Base-by-base conservation (phyloP, 495 filamentous ascomycete genomes). In the Aspergillus asperescens region DNA sequence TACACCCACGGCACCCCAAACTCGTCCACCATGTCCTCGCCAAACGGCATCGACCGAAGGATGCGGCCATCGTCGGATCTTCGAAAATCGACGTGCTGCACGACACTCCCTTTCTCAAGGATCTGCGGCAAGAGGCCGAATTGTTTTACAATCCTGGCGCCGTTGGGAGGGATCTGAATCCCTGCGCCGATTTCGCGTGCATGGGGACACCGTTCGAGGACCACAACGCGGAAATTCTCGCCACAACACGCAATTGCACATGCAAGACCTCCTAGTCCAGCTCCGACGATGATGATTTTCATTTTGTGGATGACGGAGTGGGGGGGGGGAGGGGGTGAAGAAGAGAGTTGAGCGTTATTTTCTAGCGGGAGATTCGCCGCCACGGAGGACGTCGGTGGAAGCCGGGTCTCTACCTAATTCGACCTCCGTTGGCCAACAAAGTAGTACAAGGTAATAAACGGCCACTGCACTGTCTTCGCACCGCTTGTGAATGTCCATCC, bases 401-500 rank as follows among this genome's bases (percentile, higher is more conserved):
- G n/a, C n/a, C n/a, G n/a, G n/a, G n/a, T n/a, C n/a, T n/a, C 40
- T 24, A 20, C n/a, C 28, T 44, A 31, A 10, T 12, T 31, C 9
- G 4, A 7, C 29, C 5, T 13, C 22, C 49, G 52, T 0, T 43
- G 22, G 19, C 50, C 56, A 0, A 49, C 46, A 38, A 32, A 50
- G 37, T 58, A 62, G 41, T 66, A 61, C 20, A 66, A 31, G 13
- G 50, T 60, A 8, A 61, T 58, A 50, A 64, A 64, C 22, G 63
- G 63, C 32, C 56, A 58, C 7, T 62, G 48, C 15, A 66, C 62
- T 18, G 55, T 59, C 49, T 75, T 69, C 1, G 63, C 58, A 1
- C 83, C 83, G 57, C 74, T 80, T 43, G 60, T 65, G 20, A 85
- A 62, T 48, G 72, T 75, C 83, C 82, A 85, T 22, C 66, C 71